Conservation (phyloP, 495 filamentous ascomycete species). For the Podospora fimiseda region DNA sequence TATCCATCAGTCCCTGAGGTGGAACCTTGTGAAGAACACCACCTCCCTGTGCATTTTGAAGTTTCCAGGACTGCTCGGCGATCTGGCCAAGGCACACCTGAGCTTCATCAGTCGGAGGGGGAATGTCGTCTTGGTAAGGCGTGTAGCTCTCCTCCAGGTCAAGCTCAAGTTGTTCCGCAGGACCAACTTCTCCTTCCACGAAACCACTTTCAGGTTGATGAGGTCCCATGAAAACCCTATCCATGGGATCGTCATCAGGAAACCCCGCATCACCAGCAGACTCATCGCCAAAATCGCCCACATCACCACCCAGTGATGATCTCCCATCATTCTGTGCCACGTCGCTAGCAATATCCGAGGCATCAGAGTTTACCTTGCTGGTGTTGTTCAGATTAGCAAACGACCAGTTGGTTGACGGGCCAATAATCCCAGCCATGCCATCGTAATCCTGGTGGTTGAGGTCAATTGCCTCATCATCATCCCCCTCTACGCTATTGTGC, state of each 20-base stretch:
- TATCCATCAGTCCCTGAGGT: not conserved
- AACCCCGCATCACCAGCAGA: too few species aligned
- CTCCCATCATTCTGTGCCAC: conserved; percentile 29
- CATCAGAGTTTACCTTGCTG: conserved; percentile 13
- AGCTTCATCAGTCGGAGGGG: conserved; percentile 10
- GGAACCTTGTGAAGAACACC: conserved; percentile 27
- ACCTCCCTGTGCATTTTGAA: too few species aligned
- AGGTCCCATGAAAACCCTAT: conserved; percentile 12
- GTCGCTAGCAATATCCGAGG: conserved; percentile 33
- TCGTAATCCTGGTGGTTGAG: conserved; percentile 18
- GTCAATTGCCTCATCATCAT: conserved; percentile 30
- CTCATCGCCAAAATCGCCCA: too few species aligned
- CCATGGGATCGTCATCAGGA: conserved; percentile 8
- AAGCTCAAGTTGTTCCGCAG: conserved; percentile 19
- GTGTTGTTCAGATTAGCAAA: conserved; percentile 29
- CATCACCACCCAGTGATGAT: not conserved
- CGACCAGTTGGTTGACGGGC: conserved; percentile 25
- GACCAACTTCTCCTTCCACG: not conserved
- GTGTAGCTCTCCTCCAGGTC: too few species aligned
- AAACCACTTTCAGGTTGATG: not conserved
- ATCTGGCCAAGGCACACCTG: conserved; percentile 22
- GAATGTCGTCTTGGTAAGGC: not conserved
- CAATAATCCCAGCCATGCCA: conserved; percentile 27
- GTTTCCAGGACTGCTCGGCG: conserved; percentile 26
- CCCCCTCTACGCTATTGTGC: conserved; percentile 38